Conservation (phyloP, 306 rosid species). For the Acacia melanoxylon region DNA sequence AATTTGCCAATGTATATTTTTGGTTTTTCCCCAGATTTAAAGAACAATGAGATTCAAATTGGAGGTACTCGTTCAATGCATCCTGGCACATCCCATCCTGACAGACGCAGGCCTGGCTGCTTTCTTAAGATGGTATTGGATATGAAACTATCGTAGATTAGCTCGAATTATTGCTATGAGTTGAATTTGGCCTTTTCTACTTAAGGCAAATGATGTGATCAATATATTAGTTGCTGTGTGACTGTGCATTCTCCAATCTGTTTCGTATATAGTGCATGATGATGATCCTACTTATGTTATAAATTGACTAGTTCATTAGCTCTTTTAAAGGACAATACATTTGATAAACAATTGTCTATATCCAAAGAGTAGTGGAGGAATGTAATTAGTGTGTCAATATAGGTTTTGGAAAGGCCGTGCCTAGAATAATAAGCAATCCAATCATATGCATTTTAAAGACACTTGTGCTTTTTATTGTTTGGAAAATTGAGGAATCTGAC, state of each 20-base stretch:
- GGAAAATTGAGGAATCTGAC: background rate
- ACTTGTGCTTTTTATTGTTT: background rate
- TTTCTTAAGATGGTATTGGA: conserved; percentile 78
- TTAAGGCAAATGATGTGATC: background rate
- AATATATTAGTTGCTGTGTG: background rate
- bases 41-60: conserved; percentile 49
- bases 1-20: conserved; percentile 23
- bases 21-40: conserved; percentile 55
- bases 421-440: background rate
- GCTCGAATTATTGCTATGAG: conserved; percentile 1
- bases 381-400: conserved; percentile 1
- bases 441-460: too few species aligned
- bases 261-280: background rate
- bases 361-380: background rate
- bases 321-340: background rate
- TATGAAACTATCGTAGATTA: background rate
- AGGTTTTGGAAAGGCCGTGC: background rate
- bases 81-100: conserved; percentile 53
- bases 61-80: conserved; percentile 74
- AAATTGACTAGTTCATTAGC: background rate
- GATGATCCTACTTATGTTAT: background rate
- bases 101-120: conserved; percentile 70
- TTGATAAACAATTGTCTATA: conserved; percentile 8
- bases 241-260: background rate
- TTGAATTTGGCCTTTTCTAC: conserved; percentile 1